Base-by-base conservation (phyloP, 768 basidiomycete genomes). In the Lentinula boryana region DNA sequence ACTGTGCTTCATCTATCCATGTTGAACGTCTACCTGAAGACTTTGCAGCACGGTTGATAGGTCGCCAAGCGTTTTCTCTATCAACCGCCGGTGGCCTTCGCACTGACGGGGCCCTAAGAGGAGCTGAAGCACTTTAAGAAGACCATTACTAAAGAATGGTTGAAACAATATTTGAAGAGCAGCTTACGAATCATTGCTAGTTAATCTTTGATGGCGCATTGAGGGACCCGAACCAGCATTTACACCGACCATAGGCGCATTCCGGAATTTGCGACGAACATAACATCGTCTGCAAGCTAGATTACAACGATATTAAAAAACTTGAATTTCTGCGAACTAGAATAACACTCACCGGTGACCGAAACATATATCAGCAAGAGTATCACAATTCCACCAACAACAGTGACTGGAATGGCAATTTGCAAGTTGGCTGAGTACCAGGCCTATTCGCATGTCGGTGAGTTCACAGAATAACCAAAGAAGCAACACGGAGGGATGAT, bases 341-440 rank as follows among this genome's bases (percentile, higher is more conserved):
- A 6, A 15, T 36, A 33, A 32, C n/a, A 73, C 79, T 52, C 58
- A 81, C 84, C 67, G 67, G 72, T 72, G 60, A 79, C 64, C 44
- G 87, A 65, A 23, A 67, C 73, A 74, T 77, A 84, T 55, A 93
- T 63, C 60, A 89, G 68, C 44, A 87, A 69, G 40, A 93, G 71
- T 13, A 80, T 76, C 56, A 91, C 63, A 57, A 93, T 69, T 15
- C 82, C 88, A 31, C 77, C 88, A 40, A 88, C 87, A 60, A 93
- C 74, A 16, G 90, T 88, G 58, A 93, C 82, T 18, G 91, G 89
- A 65, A 93, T 88, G 27, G 89, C 77, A 62, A 92, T 89, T 69
- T 88, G 85, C 10, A 91, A 80, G 74, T 93, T 93, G 63, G 85
- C 81, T 5, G 71, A 74, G 70, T 88, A 91, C 89, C 88, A 90